phyloP scores from a whole-genome alignment of 805 yeast species.

The Ogataea trehalophila region DNA sequence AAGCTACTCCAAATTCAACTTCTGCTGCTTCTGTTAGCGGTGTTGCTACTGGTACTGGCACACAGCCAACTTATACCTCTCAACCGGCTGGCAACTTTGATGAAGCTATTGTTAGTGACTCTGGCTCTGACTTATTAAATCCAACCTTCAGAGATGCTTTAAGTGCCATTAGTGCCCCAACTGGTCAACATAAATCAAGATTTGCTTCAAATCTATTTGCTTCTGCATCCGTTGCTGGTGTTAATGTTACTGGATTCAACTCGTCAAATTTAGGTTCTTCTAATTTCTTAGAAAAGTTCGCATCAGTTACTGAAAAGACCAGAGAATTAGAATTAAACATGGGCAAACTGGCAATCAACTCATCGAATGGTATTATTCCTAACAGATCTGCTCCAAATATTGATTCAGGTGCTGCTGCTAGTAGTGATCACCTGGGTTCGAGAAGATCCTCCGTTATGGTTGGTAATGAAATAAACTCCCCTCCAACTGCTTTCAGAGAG shows the following conservation, averaged over 20 bases:
- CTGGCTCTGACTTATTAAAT: slow-evolving; percentile 28
- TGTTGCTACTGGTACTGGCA: slow-evolving; percentile 1
- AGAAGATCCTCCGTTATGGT: slow-evolving; percentile 51
- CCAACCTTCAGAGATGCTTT: slow-evolving; percentile 26
- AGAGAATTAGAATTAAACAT: slow-evolving; percentile 55
- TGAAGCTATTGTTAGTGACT: slow-evolving; percentile 26
- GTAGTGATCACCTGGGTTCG: slow-evolving; percentile 32
- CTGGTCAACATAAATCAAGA: slow-evolving; percentile 28
- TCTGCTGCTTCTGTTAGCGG: slow-evolving; percentile 3
- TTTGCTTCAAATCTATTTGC: slow-evolving; percentile 41
- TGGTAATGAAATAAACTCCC: slow-evolving; percentile 26
- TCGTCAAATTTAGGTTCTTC: slow-evolving; percentile 26
- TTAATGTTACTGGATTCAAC: slow-evolving; percentile 31
- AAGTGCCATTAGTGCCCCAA: slow-evolving; percentile 31
- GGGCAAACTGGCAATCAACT: slow-evolving; percentile 33
- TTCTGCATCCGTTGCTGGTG: slow-evolving; percentile 54
- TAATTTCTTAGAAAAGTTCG: slow-evolving; percentile 56
- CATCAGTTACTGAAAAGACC: slow-evolving; percentile 64
- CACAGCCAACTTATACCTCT: background rate
- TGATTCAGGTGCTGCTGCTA: slow-evolving; percentile 17
- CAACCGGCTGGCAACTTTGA: slow-evolving; percentile 13
- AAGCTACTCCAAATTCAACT: slow-evolving; percentile 4
- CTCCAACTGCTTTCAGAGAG: slow-evolving; percentile 27
- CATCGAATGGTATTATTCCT: slow-evolving; percentile 4
- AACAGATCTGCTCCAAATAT: slow-evolving; percentile 3